Conservation (phyloP, 352 stramenopile genomes). For the Porosira glacialis region DNA sequence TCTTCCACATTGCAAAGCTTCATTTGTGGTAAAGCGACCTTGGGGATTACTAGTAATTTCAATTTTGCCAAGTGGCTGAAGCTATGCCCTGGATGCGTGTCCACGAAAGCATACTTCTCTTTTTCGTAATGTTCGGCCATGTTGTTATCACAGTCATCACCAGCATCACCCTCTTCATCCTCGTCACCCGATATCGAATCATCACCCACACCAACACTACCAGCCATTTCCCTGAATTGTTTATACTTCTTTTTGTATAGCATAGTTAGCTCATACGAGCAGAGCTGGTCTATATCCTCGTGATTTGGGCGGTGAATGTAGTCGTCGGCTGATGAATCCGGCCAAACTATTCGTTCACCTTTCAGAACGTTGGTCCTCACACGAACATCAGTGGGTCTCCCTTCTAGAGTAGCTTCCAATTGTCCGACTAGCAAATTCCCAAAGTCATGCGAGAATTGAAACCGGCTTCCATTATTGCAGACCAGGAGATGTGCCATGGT, state of each 20-base stretch:
- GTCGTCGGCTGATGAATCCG: constrained; percentile 19
- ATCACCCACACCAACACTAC: not conserved
- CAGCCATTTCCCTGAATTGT: not conserved
- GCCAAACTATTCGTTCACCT: constrained; percentile 2
- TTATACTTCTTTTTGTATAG: not conserved
- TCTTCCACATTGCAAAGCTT: constrained; percentile 3
- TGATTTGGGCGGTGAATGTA: constrained; percentile 4
- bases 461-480: constrained; percentile 16
- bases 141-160: not conserved
- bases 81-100: not conserved
- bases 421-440: constrained; percentile 28
- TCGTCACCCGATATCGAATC: not conserved
- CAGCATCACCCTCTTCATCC: not conserved
- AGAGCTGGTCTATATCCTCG: not conserved
- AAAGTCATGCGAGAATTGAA: constrained; percentile 42
- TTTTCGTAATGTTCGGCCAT: not conserved
- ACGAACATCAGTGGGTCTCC: constrained; percentile 4
- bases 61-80: constrained; percentile 6
- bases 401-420: constrained; percentile 15
- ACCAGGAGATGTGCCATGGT: constrained; percentile 36
- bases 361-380: constrained; percentile 2
- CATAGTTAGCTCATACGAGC: not conserved
- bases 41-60: not conserved
- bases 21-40: not conserved
- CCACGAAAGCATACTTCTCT: not conserved